Evolutionary conservation across 257 asterid species (phyloP), one percentile per base, ranked within the genome.

Genomic region (Jacaranda copaia): DNA sequence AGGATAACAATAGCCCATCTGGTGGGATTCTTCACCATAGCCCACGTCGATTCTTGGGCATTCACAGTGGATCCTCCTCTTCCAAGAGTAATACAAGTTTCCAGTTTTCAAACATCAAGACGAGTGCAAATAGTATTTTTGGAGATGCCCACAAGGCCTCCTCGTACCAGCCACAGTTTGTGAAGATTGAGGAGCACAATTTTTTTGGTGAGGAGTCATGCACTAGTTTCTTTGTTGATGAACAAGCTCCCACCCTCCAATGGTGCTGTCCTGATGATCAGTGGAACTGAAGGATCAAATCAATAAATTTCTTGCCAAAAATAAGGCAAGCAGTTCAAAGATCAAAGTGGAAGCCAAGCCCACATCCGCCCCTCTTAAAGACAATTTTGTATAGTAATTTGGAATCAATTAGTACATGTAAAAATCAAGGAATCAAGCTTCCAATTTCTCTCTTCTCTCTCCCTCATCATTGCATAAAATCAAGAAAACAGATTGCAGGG

Each of bases 101-200:
- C 58, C 79, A 25, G 32, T 25, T 77, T n/a, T 38, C 78, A 5
- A 80, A 56, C 32, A 25, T 25, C 32, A 25, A 25, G 32, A 25
- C 32, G 2, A 25, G 32, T 25, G 32, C 32, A 25, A 25, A 2
- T 25, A 25, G 32, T 25, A 25, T 25, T 25, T 25, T 25, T 25
- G 32, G 32, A 25, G 32, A 25, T 25, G 32, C 32, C 32, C 32
- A 25, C 32, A 25, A 25, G 32, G 32, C 32, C 32, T 25, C 42
- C 56, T 73, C 75, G 25, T 80, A 86, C 35, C 89, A 80, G 55
- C 79, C 92, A 43, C 97, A 87, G 81, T 80, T 84, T 49, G 96
- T 94, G 61, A 92, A 92, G 78, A 84, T 92, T 56, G 98, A 92
- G 81, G 97, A 94, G 77, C 97, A 90, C 62, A 89, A 90, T 71